A percentile compares a stretch with the other conserved stretches of the same genome.
Conservation (phyloP, 2,329 filamentous ascomycete species). For the Curvularia eragrostidis region DNA sequence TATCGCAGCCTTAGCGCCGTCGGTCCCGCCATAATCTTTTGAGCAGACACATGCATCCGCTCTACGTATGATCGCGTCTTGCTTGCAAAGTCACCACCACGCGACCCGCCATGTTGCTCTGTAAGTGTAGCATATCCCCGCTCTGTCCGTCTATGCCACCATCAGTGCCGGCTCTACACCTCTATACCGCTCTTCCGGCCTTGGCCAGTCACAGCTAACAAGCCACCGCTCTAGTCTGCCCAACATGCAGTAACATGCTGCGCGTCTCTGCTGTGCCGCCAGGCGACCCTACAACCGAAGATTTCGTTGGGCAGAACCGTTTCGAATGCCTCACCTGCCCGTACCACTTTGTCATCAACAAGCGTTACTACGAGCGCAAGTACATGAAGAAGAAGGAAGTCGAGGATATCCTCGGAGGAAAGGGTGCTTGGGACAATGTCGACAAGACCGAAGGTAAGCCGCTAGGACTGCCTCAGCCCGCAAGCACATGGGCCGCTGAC, state of each 20-base stretch:
- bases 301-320: conserved; percentile 67
- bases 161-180: not conserved
- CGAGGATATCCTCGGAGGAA: conserved; percentile 89
- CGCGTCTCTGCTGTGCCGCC: conserved; percentile 66
- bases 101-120: conserved; percentile 66
- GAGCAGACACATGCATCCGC: conserved; percentile 5
- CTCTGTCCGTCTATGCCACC: not conserved
- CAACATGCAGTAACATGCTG: conserved; percentile 82
- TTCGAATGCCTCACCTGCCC: conserved; percentile 96
- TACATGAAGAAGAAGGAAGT: conserved; percentile 82
- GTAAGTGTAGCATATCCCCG: conserved; percentile 52
- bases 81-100: not conserved
- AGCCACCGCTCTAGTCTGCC: conserved; percentile 65
- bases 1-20: conserved; percentile 25
- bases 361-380: conserved; percentile 81
- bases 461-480: too few species aligned
- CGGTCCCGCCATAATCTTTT: conserved; percentile 35
- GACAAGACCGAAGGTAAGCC: conserved; percentile 72
- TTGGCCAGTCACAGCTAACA: conserved; percentile 2
- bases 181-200: not conserved
- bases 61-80: not conserved
- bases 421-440: conserved; percentile 88
- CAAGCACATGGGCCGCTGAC: conserved; percentile 3
- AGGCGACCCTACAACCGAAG: conserved; percentile 48
- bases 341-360: conserved; percentile 83